A percentile compares a stretch with the other conserved stretches of the same genome.
These are phyloP conservation scores for Meyerozyma guilliermondii DNA, from an alignment of 1,139 yeast genomes.

Conservation along the genomic window DNA sequence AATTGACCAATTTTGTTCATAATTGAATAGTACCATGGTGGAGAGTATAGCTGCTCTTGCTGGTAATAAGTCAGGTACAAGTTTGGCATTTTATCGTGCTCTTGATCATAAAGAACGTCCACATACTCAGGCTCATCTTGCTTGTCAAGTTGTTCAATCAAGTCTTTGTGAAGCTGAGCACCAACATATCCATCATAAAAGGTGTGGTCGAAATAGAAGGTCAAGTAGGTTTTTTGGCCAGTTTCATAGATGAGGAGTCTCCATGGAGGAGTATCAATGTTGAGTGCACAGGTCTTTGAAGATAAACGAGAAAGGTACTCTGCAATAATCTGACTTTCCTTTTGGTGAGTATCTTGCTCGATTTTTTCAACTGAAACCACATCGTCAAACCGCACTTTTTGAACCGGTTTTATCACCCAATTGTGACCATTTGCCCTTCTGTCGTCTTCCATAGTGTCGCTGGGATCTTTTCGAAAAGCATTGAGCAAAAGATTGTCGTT, in stretches of 20 bases:
- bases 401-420: conserved; percentile 16
- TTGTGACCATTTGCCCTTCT: conserved; percentile 11
- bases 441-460: conserved; percentile 7
- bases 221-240: conserved; percentile 14
- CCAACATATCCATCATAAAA: conserved; percentile 35
- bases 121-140: neutral
- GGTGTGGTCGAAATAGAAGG: conserved; percentile 30
- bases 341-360: conserved; percentile 9
- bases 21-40: conserved; percentile 8
- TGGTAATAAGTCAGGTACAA: conserved; percentile 4
- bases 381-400: conserved; percentile 19
- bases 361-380: conserved; percentile 16
- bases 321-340: conserved; percentile 6
- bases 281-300: conserved; percentile 12
- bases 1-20: conserved; percentile 2
- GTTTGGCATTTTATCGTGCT: conserved; percentile 1
- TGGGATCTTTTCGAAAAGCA: conserved; percentile 12
- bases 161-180: conserved; percentile 26
- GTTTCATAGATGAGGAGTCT: conserved; percentile 18
- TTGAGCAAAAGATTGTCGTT: conserved; percentile 22
- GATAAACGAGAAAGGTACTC: conserved; percentile 13
- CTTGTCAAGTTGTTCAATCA: conserved; percentile 14
- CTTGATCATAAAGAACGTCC: conserved; percentile 6
- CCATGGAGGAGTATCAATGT: conserved; percentile 27
- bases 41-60: conserved; percentile 8